Base-by-base conservation (phyloP, 2,329 filamentous ascomycete species). In the Colletotrichum sp. region DNA sequence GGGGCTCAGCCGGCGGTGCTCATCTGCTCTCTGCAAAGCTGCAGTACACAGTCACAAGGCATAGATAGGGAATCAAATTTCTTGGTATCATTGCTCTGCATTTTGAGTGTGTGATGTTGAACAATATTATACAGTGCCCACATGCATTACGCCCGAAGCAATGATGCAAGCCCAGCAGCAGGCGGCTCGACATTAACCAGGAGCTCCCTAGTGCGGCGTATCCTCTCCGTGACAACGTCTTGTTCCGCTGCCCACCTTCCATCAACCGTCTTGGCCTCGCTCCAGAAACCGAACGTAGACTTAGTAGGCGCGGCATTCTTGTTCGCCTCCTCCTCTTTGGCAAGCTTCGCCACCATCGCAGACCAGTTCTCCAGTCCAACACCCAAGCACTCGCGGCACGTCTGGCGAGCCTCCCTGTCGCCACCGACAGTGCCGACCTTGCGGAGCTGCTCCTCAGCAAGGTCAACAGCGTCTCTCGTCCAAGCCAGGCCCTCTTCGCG, bases 391-490 rank as follows among this genome's bases (percentile, higher is more conserved):
- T 96, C 90, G 39, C 91, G 91, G 82, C 96, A 98, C 52, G 91
- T 92, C 77, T 90, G 89, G 64, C 81, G 82, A n/a, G 76, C 70
- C 15, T 78, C 59, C 24, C 39, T 71, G 65, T 68, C 71, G 26
- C 64, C 66, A 4, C 66, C 63, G 1, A 57, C 9, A 1, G 55
- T 72, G 43, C 81, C 82, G 2, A 90, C 82, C 24, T 80, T 84
- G 78, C 88, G 90, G 57, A 92, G 88, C 80, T 92, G 92, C 76
- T 93, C 89, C 84, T 96, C 96, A 4, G 96, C 94, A 2, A 94
- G 86, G 79, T 96, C 94, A 36, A 98, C 95, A 30, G 94, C 96
- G 77, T 98, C 95, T 71, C 95, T 92, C 1, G 96, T 98, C 96
- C 96, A 99, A 7, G 93, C 92, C 3, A 98, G 88, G 1, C 96